Percentiles rank a stretch among this genome's conserved stretches.
Evolutionary conservation across 495 filamentous ascomycete species (phyloP).

Genomic region (Xylaria sp.): DNA sequence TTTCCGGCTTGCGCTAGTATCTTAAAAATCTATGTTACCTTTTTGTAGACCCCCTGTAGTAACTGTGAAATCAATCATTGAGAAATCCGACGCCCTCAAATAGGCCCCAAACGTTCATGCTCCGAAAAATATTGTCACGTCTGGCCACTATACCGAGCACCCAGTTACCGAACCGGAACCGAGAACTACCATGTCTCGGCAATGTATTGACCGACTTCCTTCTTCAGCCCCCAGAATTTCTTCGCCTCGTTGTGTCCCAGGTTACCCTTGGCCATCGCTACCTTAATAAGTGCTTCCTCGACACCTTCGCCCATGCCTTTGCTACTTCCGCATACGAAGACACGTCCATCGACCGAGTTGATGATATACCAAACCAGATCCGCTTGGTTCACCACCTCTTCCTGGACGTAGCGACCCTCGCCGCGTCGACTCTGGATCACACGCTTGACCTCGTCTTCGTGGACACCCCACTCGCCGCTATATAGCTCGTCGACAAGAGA

Average conservation of each 20-base stretch:
- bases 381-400: slow-evolving; percentile 84
- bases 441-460: slow-evolving; percentile 89
- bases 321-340: slow-evolving; percentile 94
- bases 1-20: slow-evolving; percentile 14
- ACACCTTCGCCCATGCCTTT: slow-evolving; percentile 99
- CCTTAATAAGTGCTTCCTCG: slow-evolving; percentile 79
- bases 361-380: slow-evolving; percentile 97
- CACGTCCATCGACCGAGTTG: slow-evolving; percentile 88
- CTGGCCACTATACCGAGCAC: not conserved
- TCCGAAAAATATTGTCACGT: not conserved
- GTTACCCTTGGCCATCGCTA: slow-evolving; percentile 81
- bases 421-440: slow-evolving; percentile 88
- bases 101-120: not conserved
- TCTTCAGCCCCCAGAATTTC: slow-evolving; percentile 83
- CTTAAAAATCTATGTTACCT: slow-evolving; percentile 1
- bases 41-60: slow-evolving; percentile 1
- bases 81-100: not conserved
- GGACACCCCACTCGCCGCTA: slow-evolving; percentile 92
- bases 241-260: slow-evolving; percentile 73
- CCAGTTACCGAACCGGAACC: not conserved
- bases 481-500: slow-evolving; percentile 93
- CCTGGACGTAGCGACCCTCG: slow-evolving; percentile 82
- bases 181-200: slow-evolving; percentile 69
- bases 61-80: not conserved
- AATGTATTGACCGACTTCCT: slow-evolving; percentile 85